phyloP scores from a whole-genome alignment of 208 protist genomes.

The Borovskyia barvae region DNA sequence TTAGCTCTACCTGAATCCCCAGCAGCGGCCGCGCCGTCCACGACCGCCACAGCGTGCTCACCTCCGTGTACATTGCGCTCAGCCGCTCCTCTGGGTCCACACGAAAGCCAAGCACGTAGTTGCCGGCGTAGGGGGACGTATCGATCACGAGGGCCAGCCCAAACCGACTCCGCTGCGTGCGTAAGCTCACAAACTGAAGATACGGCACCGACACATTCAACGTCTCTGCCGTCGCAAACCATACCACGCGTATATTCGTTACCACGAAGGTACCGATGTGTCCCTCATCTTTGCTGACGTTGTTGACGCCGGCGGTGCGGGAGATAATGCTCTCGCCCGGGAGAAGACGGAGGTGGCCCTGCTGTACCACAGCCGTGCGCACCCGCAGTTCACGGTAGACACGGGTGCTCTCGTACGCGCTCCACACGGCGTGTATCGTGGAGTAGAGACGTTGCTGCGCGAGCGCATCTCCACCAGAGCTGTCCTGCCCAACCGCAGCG shows the following conservation, averaged over 20 bases:
- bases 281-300: conserved; percentile 91
- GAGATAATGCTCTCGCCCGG: conserved; percentile 87
- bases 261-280: conserved; percentile 92
- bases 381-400: conserved; percentile 96
- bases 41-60: conserved; percentile 76
- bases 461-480: background rate
- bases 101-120: conserved; percentile 89
- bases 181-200: conserved; percentile 84
- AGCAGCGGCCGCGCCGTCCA: conserved; percentile 81
- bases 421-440: conserved; percentile 48
- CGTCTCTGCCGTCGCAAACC: conserved; percentile 87
- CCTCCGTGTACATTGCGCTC: conserved; percentile 75
- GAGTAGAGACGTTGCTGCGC: conserved; percentile 13
- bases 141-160: conserved; percentile 84
- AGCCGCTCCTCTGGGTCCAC: conserved; percentile 75
- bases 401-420: conserved; percentile 93
- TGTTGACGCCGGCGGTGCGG: conserved; percentile 84
- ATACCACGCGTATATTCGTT: conserved; percentile 96
- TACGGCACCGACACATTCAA: conserved; percentile 97
- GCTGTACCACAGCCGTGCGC: conserved; percentile 83
- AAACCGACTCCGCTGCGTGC: conserved; percentile 78
- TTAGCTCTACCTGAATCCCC: conserved; percentile 58
- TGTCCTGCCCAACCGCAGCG: background rate
- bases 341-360: conserved; percentile 86
- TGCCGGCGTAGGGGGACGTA: conserved; percentile 57